A percentile compares a stretch with the other conserved stretches of the same genome.
Conservation (phyloP, 192 early-diverging fungal species). For the Anaeromyces robustus region DNA sequence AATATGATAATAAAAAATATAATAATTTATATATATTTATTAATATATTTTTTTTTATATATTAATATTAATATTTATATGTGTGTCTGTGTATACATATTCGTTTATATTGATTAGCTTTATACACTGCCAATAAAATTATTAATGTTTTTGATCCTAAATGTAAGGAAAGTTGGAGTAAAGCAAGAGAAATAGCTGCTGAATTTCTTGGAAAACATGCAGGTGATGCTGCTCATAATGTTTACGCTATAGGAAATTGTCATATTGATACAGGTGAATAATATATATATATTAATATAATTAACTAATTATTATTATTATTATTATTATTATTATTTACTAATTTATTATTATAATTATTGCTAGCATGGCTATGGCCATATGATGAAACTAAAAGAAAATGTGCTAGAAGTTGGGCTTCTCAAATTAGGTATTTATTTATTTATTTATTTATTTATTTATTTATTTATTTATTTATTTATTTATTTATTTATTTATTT, state of each 20-base stretch:
- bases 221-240: constrained; percentile 41
- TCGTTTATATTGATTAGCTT: no score
- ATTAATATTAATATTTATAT: no score
- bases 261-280: constrained; percentile 39
- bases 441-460: constrained; percentile 15
- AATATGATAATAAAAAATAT: no score
- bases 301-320: no score
- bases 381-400: constrained; percentile 96
- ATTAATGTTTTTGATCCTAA: constrained; percentile 52
- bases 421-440: constrained; percentile 39
- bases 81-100: no score
- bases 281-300: not conserved
- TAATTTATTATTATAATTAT: constrained; percentile 29
- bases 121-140: constrained; percentile 62
- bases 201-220: constrained; percentile 43
- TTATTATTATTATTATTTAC: not conserved
- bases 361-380: constrained; percentile 85
- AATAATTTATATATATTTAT: no score
- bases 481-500: not conserved
- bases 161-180: constrained; percentile 13
- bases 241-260: constrained; percentile 86
- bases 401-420: constrained; percentile 66
- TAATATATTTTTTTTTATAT: not conserved
- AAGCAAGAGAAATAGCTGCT: constrained; percentile 23
- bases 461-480: not conserved